Conservation (phyloP, 495 filamentous ascomycete species). For the Talaromyces ruber region DNA sequence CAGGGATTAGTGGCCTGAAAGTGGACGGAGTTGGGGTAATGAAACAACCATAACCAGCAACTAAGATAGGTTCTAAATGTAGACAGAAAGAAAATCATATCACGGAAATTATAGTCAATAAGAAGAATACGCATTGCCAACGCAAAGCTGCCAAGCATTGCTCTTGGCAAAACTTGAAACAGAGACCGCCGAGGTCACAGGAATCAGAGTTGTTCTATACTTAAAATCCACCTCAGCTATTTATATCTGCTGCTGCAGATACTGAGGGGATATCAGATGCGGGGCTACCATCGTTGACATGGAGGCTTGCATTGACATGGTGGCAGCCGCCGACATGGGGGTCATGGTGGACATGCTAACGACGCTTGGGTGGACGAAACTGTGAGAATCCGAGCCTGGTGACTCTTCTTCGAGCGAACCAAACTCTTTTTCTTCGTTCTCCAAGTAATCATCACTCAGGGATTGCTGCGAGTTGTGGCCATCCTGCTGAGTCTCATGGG, state of each 20-base stretch:
- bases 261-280: constrained; percentile 38
- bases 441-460: constrained; percentile 65
- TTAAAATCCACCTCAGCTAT: neutral
- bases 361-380: constrained; percentile 19
- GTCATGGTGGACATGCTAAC: constrained; percentile 29
- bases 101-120: neutral
- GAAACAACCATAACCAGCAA: neutral
- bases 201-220: neutral
- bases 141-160: neutral
- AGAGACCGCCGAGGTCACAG: neutral
- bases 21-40: neutral
- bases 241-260: constrained; percentile 36
- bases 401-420: constrained; percentile 69
- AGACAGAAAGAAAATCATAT: neutral
- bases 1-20: neutral
- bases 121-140: neutral
- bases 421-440: constrained; percentile 64
- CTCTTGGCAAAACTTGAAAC: neutral
- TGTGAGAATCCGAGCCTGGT: constrained; percentile 34
- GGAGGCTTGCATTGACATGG: constrained; percentile 10
- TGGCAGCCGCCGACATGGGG: constrained; percentile 29
- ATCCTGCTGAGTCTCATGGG: constrained; percentile 76
- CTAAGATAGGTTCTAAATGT: neutral
- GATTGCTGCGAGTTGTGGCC: constrained; percentile 46
- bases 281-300: constrained; percentile 26